phyloP scores from a whole-genome alignment of 1,284 basidiomycete species.

The Blastosporella zonata region DNA sequence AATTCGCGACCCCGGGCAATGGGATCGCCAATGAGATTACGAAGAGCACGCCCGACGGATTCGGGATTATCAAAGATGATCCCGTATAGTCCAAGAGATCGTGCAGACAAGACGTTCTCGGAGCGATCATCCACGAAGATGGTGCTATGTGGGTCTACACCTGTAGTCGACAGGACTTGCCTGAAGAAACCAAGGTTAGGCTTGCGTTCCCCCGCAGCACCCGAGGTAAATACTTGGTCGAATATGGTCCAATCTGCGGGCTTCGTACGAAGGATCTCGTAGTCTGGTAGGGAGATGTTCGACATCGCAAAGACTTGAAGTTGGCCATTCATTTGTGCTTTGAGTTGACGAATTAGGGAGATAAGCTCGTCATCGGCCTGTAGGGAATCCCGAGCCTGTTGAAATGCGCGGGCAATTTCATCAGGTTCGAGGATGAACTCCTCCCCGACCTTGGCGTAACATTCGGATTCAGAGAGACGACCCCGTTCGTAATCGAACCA shows the following conservation, averaged over 20 bases:
- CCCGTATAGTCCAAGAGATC: slow-evolving; percentile 52
- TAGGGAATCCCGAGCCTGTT: slow-evolving; percentile 45
- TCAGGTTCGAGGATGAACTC: slow-evolving; percentile 39
- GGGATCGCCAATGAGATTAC: slow-evolving; percentile 47
- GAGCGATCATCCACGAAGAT: slow-evolving; percentile 59
- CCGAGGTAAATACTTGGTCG: slow-evolving; percentile 51
- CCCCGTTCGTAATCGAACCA: slow-evolving; percentile 60
- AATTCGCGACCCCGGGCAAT: slow-evolving; percentile 39
- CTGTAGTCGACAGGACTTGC: slow-evolving; percentile 42
- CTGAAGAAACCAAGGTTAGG: slow-evolving; percentile 54
- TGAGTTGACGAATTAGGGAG: slow-evolving; percentile 44
- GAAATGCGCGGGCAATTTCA: slow-evolving; percentile 42
- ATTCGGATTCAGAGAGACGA: slow-evolving; percentile 41
- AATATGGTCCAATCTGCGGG: slow-evolving; percentile 52
- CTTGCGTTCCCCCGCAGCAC: slow-evolving; percentile 48
- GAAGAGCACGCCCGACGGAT: slow-evolving; percentile 42
- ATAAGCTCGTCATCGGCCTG: slow-evolving; percentile 43
- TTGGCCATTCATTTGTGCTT: slow-evolving; percentile 31
- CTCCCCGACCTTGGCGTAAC: slow-evolving; percentile 40
- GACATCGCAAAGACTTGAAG: slow-evolving; percentile 55
- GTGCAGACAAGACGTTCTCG: slow-evolving; percentile 57
- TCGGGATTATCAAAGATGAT: slow-evolving; percentile 47
- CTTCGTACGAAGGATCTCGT: slow-evolving; percentile 41
- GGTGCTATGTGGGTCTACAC: slow-evolving; percentile 38
- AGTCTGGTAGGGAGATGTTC: slow-evolving; percentile 58